Conservation (phyloP, 495 filamentous ascomycete species). For the Paragyromitra xinjiangensis region DNA sequence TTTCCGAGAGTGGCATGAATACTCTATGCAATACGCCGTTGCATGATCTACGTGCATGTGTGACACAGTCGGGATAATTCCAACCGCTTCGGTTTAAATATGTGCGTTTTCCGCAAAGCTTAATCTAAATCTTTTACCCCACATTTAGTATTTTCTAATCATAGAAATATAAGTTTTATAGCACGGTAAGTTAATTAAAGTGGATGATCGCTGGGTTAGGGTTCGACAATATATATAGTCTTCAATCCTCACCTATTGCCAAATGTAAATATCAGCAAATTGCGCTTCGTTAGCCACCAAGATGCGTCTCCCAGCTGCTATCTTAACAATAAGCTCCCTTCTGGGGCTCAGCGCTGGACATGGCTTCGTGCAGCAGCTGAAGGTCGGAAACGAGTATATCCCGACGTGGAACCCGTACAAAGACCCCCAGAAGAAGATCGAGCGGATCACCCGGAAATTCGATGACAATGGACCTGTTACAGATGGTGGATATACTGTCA, state of each 20-base stretch:
- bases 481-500: constrained; percentile 42
- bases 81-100: constrained; percentile 21
- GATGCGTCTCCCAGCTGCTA: constrained; percentile 4
- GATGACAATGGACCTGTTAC: constrained; percentile 67
- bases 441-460: constrained; percentile 61
- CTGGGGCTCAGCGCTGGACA: constrained; percentile 3
- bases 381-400: constrained; percentile 24
- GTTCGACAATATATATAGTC: constrained; percentile 16
- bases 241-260: background rate
- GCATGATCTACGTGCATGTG: constrained; percentile 9
- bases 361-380: constrained; percentile 28
- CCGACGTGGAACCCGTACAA: constrained; percentile 30
- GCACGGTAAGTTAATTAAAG: background rate
- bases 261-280: background rate
- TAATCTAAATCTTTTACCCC: background rate
- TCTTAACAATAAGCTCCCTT: constrained; percentile 8
- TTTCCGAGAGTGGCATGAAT: background rate
- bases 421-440: constrained; percentile 27
- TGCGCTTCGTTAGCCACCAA: background rate
- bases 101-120: constrained; percentile 8
- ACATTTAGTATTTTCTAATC: background rate
- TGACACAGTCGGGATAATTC: constrained; percentile 16
- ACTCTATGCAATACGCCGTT: background rate
- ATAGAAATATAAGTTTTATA: background rate
- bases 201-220: background rate